A percentile compares a stretch with the other conserved stretches of the same genome.
Conservation (phyloP, 140 eudicot genomes). For the Stevia rebaudiana region DNA sequence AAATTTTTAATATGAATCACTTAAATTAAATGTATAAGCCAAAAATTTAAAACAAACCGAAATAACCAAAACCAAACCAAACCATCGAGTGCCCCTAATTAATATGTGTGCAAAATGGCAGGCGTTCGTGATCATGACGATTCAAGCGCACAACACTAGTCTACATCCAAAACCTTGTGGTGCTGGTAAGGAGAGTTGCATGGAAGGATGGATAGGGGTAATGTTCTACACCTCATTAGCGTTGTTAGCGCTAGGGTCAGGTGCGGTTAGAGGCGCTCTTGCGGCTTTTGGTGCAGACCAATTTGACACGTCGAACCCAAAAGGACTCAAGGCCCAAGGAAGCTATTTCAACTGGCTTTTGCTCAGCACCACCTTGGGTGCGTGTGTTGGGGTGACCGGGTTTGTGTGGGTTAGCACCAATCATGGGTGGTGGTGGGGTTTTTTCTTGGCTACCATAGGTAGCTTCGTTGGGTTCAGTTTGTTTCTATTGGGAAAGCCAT, state of each 20-base stretch:
- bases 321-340: constrained; percentile 54
- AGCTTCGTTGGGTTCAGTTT: constrained; percentile 37
- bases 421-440: constrained; percentile 71
- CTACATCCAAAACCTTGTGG: constrained; percentile 54
- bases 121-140: constrained; percentile 57
- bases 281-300: constrained; percentile 84
- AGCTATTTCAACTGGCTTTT: constrained; percentile 70
- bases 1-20: too few relatives aligned
- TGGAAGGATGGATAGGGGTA: constrained; percentile 42
- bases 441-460: constrained; percentile 33
- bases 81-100: too few relatives aligned
- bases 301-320: constrained; percentile 48
- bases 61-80: too few relatives aligned
- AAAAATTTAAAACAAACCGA: too few relatives aligned
- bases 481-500: constrained; percentile 49
- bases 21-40: too few relatives aligned
- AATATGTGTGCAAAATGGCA: constrained; percentile 20
- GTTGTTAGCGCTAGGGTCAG: constrained; percentile 58
- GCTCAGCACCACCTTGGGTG: constrained; percentile 47
- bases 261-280: constrained; percentile 73
- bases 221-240: constrained; percentile 54
- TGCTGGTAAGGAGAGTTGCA: constrained; percentile 44
- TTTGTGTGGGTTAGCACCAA: constrained; percentile 54
- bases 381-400: constrained; percentile 47
- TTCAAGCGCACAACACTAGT: constrained; percentile 51